phyloP scores from a whole-genome alignment of 805 yeast genomes.

The Dipodascopsis uninucleata region DNA sequence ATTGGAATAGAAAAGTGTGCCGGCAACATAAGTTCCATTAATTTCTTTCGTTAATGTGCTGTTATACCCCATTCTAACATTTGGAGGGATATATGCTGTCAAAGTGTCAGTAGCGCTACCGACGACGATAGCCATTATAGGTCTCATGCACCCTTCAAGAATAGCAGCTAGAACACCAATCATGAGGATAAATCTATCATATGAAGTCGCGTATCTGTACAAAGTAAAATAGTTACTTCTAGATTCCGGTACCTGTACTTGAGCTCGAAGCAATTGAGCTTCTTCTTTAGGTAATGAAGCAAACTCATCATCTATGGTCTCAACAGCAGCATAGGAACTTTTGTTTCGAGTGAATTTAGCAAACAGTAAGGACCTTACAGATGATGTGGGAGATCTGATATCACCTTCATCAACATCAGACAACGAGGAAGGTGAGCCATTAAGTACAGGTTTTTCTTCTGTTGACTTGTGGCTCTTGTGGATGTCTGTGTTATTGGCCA shows the following conservation, averaged over 20 bases:
- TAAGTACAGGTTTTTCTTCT: no score
- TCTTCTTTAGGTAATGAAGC: slow-evolving; percentile 34
- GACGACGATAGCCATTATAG: slow-evolving; percentile 35
- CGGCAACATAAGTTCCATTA: slow-evolving; percentile 10
- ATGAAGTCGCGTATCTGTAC: slow-evolving; percentile 37
- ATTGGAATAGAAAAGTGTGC: slow-evolving; percentile 11
- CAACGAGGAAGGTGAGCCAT: no score
- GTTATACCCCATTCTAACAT: slow-evolving; percentile 24
- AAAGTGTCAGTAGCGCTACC: slow-evolving; percentile 40
- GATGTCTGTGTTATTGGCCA: no score
- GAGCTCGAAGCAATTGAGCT: slow-evolving; percentile 37
- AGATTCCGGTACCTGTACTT: slow-evolving; percentile 30
- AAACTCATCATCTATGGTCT: no score
- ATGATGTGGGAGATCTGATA: no score
- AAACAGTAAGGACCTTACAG: no score
- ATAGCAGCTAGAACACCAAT: slow-evolving; percentile 37
- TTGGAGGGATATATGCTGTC: slow-evolving; percentile 30
- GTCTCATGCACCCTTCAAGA: slow-evolving; percentile 40
- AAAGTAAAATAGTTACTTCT: slow-evolving; percentile 32
- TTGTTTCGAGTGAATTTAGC: no score
- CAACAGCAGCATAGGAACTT: no score
- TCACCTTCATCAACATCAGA: no score
- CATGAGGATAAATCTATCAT: slow-evolving; percentile 33
- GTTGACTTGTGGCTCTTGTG: no score
- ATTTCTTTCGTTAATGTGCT: slow-evolving; percentile 35